A percentile compares a stretch with the other conserved stretches of the same genome.
These are phyloP conservation scores for Tylopilus intermedius DNA, from an alignment of 768 basidiomycete genomes.

Conservation along the genomic window DNA sequence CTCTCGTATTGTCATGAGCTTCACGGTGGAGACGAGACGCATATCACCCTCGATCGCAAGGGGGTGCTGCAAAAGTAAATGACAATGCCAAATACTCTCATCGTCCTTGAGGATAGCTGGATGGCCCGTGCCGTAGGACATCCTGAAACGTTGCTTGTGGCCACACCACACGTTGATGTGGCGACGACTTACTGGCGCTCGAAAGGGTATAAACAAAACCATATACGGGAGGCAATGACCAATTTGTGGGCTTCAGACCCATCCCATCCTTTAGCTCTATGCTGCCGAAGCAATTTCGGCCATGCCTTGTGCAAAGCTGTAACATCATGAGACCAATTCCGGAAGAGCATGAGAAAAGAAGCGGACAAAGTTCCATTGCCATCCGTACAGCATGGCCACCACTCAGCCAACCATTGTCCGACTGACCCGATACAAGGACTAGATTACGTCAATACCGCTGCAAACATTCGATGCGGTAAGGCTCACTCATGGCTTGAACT, in stretches of 20 bases:
- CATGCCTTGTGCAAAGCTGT: slow-evolving; percentile 89
- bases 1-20: slow-evolving; percentile 86
- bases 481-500: slow-evolving; percentile 88
- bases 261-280: slow-evolving; percentile 45
- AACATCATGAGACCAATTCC: slow-evolving; percentile 7
- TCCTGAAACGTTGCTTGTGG: slow-evolving; percentile 40
- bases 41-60: slow-evolving; percentile 89
- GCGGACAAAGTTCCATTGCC: slow-evolving; percentile 88
- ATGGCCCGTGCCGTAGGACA: slow-evolving; percentile 92
- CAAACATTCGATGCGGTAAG: neutral
- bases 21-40: slow-evolving; percentile 91
- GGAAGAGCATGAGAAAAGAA: neutral
- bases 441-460: neutral
- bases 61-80: slow-evolving; percentile 78
- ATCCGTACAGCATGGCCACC: slow-evolving; percentile 96
- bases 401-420: slow-evolving; percentile 92
- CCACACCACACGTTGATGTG: neutral
- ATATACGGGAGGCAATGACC: slow-evolving; percentile 77
- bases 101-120: slow-evolving; percentile 91
- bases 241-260: slow-evolving; percentile 67
- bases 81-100: slow-evolving; percentile 81
- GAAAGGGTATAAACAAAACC: slow-evolving; percentile 92
- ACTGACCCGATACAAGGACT: slow-evolving; percentile 93
- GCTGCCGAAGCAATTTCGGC: slow-evolving; percentile 68
- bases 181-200: slow-evolving; percentile 76